A percentile compares a stretch with the other conserved stretches of the same genome.
These are phyloP conservation scores for Phytophthora hybrid DNA, from an alignment of 352 stramenopile genomes.

Conservation along the genomic window DNA sequence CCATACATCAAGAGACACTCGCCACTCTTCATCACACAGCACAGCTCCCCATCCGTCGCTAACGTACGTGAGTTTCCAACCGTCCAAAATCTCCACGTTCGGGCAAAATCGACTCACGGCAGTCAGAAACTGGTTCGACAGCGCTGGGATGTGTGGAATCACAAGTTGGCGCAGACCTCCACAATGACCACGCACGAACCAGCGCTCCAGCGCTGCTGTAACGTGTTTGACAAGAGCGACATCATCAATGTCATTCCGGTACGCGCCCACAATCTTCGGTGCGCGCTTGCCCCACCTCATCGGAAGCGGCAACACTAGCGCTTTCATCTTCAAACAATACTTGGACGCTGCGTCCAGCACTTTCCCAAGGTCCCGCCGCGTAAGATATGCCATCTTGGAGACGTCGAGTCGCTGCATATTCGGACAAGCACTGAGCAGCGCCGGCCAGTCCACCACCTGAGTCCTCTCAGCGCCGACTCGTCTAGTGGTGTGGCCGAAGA, in stretches of 20 bases:
- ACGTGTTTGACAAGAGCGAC: slow-evolving; percentile 42
- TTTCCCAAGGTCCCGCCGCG: slow-evolving; percentile 43
- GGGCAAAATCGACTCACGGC: slow-evolving; percentile 53
- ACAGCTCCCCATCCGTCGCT: slow-evolving; percentile 56
- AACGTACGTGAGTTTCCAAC: slow-evolving; percentile 66
- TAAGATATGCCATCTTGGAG: slow-evolving; percentile 63
- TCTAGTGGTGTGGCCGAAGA: slow-evolving; percentile 60
- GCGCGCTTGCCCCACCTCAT: slow-evolving; percentile 52
- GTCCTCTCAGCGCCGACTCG: slow-evolving; percentile 38
- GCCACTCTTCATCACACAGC: slow-evolving; percentile 64
- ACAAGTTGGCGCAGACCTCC: slow-evolving; percentile 54
- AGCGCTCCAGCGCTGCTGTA: slow-evolving; percentile 45
- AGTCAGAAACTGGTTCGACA: slow-evolving; percentile 52
- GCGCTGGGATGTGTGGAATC: slow-evolving; percentile 42
- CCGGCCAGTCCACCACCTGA: slow-evolving; percentile 48
- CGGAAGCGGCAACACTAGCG: slow-evolving; percentile 54
- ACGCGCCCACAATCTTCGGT: slow-evolving; percentile 25
- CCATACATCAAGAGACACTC: slow-evolving; percentile 49
- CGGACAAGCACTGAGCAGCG: slow-evolving; percentile 44
- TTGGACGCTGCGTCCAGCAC: slow-evolving; percentile 49
- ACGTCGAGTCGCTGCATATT: slow-evolving; percentile 62
- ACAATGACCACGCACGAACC: slow-evolving; percentile 43
- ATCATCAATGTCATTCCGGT: slow-evolving; percentile 39
- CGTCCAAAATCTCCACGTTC: slow-evolving; percentile 62
- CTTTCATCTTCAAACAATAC: slow-evolving; percentile 57